Percentiles rank a stretch among this genome's conserved stretches.
These are phyloP conservation scores for Talaromyces adpressus DNA, from an alignment of 495 filamentous ascomycete genomes.

Conservation along the genomic window DNA sequence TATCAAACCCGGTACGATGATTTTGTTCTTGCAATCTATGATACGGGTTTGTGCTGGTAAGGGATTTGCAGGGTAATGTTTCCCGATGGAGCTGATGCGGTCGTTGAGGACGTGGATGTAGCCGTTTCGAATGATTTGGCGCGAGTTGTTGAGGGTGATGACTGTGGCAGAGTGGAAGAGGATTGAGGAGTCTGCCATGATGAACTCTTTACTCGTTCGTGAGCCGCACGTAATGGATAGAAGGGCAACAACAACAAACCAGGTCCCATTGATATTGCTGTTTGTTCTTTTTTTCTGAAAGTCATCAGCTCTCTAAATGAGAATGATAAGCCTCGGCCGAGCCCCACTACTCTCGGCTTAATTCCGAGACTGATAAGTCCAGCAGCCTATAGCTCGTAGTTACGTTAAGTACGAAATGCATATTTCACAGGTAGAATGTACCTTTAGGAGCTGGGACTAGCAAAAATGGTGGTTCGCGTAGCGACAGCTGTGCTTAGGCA, in stretches of 20 bases:
- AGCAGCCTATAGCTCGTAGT: no score
- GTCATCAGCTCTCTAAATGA: no score
- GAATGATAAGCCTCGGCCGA: neutral
- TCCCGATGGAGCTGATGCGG: slow-evolving; percentile 36
- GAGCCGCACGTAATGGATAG: no score
- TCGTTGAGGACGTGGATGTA: slow-evolving; percentile 30
- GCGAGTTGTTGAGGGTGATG: slow-evolving; percentile 35
- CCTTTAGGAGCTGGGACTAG: no score
- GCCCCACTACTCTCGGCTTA: neutral
- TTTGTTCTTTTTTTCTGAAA: neutral
- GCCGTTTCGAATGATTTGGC: slow-evolving; percentile 39
- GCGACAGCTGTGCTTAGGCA: no score
- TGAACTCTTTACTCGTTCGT: neutral
- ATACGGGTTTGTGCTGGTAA: neutral
- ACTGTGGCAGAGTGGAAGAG: slow-evolving; percentile 25
- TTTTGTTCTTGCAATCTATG: slow-evolving; percentile 28
- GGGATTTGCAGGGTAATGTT: slow-evolving; percentile 18
- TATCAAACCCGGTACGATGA: slow-evolving; percentile 42
- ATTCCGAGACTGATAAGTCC: neutral
- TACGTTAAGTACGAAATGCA: no score
- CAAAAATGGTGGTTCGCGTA: no score
- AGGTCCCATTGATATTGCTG: neutral
- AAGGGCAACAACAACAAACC: neutral
- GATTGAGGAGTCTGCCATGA: neutral
- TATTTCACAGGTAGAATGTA: no score